Percentiles rank a stretch among this genome's conserved stretches.
Evolutionary conservation across 371 early-diverging fungal species (phyloP).

Genomic region (Rhizopus stolonifer): DNA sequence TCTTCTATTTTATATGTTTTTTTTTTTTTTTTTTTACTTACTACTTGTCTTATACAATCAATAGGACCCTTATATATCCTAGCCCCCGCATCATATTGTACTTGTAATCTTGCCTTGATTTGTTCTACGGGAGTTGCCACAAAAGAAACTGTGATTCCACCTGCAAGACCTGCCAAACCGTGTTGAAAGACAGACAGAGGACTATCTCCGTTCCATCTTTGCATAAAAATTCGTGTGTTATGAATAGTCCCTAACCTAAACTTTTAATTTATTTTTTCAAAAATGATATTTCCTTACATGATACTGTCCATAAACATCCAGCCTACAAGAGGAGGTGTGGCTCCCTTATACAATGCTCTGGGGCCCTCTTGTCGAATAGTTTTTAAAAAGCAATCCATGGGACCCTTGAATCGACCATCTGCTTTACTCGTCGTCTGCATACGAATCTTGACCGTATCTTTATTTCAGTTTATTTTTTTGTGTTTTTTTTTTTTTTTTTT

Average conservation of each 20-base stretch:
- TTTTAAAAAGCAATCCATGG: constrained; percentile 77
- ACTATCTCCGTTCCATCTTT: constrained; percentile 61
- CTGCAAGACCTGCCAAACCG: constrained; percentile 75
- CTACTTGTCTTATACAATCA: constrained; percentile 79
- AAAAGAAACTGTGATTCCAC: constrained; percentile 86
- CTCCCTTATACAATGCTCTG: constrained; percentile 86
- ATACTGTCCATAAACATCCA: constrained; percentile 92
- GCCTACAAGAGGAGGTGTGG: constrained; percentile 90
- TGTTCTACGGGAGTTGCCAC: constrained; percentile 92
- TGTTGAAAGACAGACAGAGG: constrained; percentile 67
- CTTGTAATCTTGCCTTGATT: constrained; percentile 81
- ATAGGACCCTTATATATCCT: constrained; percentile 82
- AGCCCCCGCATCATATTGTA: constrained; percentile 80
- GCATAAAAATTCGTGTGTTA: constrained; percentile 72
- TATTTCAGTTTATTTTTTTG: background rate
- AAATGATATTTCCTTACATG: constrained; percentile 45
- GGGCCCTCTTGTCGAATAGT: constrained; percentile 78
- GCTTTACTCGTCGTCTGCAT: constrained; percentile 72
- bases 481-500: no score
- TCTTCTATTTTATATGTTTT: background rate
- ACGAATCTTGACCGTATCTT: constrained; percentile 78
- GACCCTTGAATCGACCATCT: constrained; percentile 83
- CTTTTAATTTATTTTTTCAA: no score
- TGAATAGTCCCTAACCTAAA: constrained; percentile 80
- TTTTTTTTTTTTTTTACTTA: constrained; percentile 19